phyloP scores from a whole-genome alignment of 2,329 filamentous ascomycete genomes.

The Clonostachys rhizophaga region DNA sequence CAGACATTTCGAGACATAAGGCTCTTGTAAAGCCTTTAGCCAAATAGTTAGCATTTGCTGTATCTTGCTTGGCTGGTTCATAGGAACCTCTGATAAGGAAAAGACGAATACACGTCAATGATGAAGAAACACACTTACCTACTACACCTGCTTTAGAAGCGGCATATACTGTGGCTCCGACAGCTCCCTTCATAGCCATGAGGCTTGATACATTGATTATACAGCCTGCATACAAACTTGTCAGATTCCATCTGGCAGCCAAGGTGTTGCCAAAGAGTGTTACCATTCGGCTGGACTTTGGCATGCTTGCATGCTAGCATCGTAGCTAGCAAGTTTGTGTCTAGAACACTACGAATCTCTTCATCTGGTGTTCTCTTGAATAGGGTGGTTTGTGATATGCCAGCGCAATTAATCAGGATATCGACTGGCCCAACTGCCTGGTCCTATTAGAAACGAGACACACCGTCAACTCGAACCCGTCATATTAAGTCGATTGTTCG shows the following conservation, averaged over 20 bases:
- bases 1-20: slow-evolving; percentile 57
- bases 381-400: slow-evolving; percentile 61
- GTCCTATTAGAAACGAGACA: neutral
- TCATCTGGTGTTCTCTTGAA: slow-evolving; percentile 49
- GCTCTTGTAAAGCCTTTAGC: slow-evolving; percentile 61
- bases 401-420: slow-evolving; percentile 77
- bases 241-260: too few species aligned
- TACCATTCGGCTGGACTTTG: slow-evolving; percentile 23
- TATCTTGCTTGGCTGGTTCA: neutral
- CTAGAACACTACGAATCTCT: slow-evolving; percentile 52
- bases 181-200: slow-evolving; percentile 63
- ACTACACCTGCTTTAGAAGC: slow-evolving; percentile 78
- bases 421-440: slow-evolving; percentile 28
- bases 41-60: slow-evolving; percentile 2
- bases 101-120: neutral
- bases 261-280: neutral
- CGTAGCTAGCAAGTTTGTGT: slow-evolving; percentile 66
- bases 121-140: slow-evolving; percentile 34
- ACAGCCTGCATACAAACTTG: slow-evolving; percentile 37
- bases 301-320: slow-evolving; percentile 55
- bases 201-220: slow-evolving; percentile 83
- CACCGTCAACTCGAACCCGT: too few species aligned
- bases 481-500: too few species aligned
- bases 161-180: slow-evolving; percentile 69
- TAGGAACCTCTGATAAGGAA: neutral